These are phyloP conservation scores for Fistulifera pelliculosa DNA, from an alignment of 108 stramenopile species.

Conservation along the genomic window DNA sequence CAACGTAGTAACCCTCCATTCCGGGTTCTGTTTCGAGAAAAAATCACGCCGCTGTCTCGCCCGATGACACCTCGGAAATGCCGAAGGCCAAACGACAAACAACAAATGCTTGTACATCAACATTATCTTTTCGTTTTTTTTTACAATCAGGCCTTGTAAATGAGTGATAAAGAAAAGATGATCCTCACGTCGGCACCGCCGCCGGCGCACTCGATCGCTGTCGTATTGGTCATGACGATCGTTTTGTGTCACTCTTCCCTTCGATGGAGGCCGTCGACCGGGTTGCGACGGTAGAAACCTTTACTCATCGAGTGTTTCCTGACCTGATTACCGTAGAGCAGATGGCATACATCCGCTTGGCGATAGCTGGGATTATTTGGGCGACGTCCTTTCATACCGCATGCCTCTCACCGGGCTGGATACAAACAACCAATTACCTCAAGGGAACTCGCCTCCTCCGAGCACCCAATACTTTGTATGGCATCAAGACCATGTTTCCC, in stretches of 20 bases:
- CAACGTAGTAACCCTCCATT: too few relatives aligned
- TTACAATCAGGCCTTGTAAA: too few relatives aligned
- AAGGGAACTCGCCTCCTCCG: neutral
- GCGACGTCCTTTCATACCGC: constrained; percentile 10
- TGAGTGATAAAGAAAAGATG: too few relatives aligned
- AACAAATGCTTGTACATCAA: too few relatives aligned
- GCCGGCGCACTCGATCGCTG: constrained; percentile 39
- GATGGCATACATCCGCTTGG: constrained; percentile 39
- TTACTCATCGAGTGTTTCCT: constrained; percentile 43
- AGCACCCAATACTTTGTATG: constrained; percentile 6
- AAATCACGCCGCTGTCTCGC: too few relatives aligned
- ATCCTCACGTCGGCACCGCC: constrained; percentile 30
- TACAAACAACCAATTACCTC: constrained; percentile 2
- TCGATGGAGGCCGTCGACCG: constrained; percentile 42
- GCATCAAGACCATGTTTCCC: constrained; percentile 36
- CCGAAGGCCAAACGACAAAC: too few relatives aligned
- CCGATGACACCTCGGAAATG: too few relatives aligned
- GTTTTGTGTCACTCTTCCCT: constrained; percentile 35
- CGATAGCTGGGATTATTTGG: constrained; percentile 18
- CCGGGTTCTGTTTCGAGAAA: too few relatives aligned
- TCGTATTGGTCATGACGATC: constrained; percentile 19
- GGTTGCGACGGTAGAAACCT: constrained; percentile 39
- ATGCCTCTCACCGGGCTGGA: constrained; percentile 9
- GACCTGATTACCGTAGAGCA: constrained; percentile 25
- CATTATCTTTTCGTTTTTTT: too few relatives aligned